Conservation (phyloP, 208 protist genomes). For the Crithidia bombi region DNA sequence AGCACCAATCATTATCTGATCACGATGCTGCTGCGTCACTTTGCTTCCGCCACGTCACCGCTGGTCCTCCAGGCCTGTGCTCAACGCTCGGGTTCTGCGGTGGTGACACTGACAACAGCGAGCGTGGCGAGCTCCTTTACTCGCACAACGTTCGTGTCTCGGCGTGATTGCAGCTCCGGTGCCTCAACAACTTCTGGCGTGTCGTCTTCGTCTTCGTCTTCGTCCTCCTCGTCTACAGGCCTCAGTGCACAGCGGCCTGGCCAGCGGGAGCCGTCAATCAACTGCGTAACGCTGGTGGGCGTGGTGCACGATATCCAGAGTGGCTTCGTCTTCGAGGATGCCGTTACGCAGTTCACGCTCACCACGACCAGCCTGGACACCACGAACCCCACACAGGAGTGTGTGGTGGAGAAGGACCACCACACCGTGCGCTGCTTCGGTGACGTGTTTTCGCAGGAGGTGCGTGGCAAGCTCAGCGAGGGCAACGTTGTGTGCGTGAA, state of each 20-base stretch:
- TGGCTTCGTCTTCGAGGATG: conserved; percentile 91
- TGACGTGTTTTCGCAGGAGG: conserved; percentile 85
- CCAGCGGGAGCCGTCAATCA: conserved; percentile 56
- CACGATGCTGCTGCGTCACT: conserved; percentile 23
- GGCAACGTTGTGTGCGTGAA: conserved; percentile 89
- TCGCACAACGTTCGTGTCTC: not conserved
- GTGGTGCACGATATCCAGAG: conserved; percentile 91
- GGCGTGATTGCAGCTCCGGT: conserved; percentile 15
- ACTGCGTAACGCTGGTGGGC: conserved; percentile 90
- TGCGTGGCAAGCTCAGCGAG: conserved; percentile 76
- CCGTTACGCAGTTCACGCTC: conserved; percentile 91
- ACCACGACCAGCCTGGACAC: conserved; percentile 90
- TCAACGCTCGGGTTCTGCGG: not conserved
- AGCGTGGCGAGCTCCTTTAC: not conserved
- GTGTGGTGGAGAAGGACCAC: conserved; percentile 91
- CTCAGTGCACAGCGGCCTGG: conserved; percentile 23
- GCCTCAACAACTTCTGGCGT: conserved; percentile 8
- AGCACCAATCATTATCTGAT: too few relatives aligned
- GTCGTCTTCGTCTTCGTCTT: not conserved
- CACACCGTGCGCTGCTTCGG: conserved; percentile 92
- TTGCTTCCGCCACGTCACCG: not conserved
- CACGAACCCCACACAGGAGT: conserved; percentile 69
- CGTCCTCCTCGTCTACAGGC: not conserved
- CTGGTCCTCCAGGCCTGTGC: not conserved
- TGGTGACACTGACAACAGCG: not conserved